Evolutionary conservation across 108 stramenopile species (phyloP), one percentile per base, ranked within the genome.

Genomic region (Craspedostauros australis): DNA sequence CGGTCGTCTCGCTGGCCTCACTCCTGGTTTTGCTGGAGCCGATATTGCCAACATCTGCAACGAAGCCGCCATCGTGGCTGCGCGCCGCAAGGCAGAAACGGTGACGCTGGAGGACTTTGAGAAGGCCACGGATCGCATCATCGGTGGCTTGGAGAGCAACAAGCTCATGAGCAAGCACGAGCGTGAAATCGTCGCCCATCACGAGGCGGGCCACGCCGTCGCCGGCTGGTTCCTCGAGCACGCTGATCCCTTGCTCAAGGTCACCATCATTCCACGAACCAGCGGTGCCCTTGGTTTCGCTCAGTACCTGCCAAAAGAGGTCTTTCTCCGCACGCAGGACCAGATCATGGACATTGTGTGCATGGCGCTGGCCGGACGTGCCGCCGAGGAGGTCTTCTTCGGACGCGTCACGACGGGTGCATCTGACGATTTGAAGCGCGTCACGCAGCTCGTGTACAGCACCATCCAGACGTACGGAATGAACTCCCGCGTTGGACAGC

Each of bases 41-140:
- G 95, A 98, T 48, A 96, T 98, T 70, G 93, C 91, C 47, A 98
- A 98, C 66, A 77, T 98, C 12, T 95, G 92, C 66, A 98, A 98
- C 60, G 97, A 98, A 76, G 97, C 97, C 16, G 97, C 97, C 34
- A 98, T 98, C 63, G 70, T 86, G 0, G 95, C 97, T 11, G 97
- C 95, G 6, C 79, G 97, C 18, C 82, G 86, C n/a, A 80, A 74
- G 62, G 91, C 63, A 34, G 90, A 91, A 2, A 53, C 72, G 2
- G 91, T 98, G 5, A 67, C 82, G 16, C 53, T 96, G 76, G 66
- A 71, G 4, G 94, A 96, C 71, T 96, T 98, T 60, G 95, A 98
- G 65, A 82, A 76, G 43, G 95, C 95, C 5, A 80, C 77, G 5
- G 97, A 98, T 54, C 80, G 97, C 39, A 82, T 98, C 48, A 89